These are phyloP conservation scores for Erythrobasidium yunnanense DNA, from an alignment of 768 basidiomycete species.

Conservation along the genomic window DNA sequence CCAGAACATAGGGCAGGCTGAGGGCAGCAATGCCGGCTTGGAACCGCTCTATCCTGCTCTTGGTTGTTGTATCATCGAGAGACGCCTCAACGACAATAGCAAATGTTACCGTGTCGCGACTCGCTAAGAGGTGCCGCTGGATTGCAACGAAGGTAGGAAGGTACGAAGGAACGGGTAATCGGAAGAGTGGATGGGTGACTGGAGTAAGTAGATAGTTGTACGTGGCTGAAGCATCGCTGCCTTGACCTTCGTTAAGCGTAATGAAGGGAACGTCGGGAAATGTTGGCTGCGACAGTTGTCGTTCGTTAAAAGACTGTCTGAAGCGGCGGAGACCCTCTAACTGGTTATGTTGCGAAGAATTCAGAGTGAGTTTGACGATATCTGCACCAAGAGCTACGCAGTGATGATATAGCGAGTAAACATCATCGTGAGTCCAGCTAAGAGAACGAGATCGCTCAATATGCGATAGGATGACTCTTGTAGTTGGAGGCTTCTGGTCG, in stretches of 20 bases:
- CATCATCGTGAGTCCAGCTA: constrained; percentile 62
- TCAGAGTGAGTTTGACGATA: constrained; percentile 81
- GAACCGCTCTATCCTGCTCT: not conserved
- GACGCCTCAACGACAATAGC: not conserved
- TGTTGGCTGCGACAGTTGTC: constrained; percentile 37
- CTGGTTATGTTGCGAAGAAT: constrained; percentile 60
- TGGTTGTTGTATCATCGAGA: too few species aligned
- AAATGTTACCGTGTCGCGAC: not conserved
- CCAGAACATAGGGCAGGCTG: constrained; percentile 32
- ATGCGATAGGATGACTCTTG: constrained; percentile 76
- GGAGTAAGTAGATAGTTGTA: constrained; percentile 78
- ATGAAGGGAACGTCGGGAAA: constrained; percentile 55
- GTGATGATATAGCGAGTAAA: constrained; percentile 58
- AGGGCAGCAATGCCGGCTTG: constrained; percentile 27
- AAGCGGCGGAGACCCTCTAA: not conserved
- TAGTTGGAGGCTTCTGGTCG: constrained; percentile 56
- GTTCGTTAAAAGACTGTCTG: not conserved
- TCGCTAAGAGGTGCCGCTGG: constrained; percentile 56
- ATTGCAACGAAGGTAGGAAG: constrained; percentile 81
- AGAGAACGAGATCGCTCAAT: constrained; percentile 81
- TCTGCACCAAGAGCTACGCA: constrained; percentile 59
- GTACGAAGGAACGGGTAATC: constrained; percentile 76
- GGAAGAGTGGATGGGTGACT: constrained; percentile 74
- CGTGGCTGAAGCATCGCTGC: constrained; percentile 76
- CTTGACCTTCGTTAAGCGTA: constrained; percentile 79